These are phyloP conservation scores for Letharia lupina DNA, from an alignment of 495 filamentous ascomycete species.

Conservation along the genomic window DNA sequence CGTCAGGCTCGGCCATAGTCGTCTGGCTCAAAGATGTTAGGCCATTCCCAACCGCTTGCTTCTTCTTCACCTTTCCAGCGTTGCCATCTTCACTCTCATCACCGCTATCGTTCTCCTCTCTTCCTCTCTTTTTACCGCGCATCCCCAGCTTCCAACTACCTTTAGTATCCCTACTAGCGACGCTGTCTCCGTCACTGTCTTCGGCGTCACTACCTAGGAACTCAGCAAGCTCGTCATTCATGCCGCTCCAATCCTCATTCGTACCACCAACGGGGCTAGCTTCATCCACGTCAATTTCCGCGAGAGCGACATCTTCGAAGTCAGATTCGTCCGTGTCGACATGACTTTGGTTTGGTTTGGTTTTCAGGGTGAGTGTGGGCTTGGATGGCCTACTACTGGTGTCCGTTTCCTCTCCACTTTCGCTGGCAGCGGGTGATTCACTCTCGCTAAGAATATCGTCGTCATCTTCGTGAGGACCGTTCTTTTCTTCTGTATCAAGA, in stretches of 20 bases:
- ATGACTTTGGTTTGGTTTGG: constrained; percentile 28
- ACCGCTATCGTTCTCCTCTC: constrained; percentile 32
- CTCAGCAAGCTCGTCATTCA: constrained; percentile 68
- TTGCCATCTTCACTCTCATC: constrained; percentile 32
- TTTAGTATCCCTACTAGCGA: constrained; percentile 28
- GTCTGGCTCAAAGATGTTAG: constrained; percentile 29
- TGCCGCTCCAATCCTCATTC: constrained; percentile 51
- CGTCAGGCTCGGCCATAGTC: constrained; percentile 28
- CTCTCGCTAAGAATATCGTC: constrained; percentile 28
- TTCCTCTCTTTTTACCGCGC: constrained; percentile 37
- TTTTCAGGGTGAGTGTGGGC: constrained; percentile 38
- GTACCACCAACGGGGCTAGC: constrained; percentile 45
- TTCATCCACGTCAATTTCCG: constrained; percentile 41
- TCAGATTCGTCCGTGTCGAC: constrained; percentile 19
- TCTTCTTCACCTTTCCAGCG: constrained; percentile 30
- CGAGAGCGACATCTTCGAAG: constrained; percentile 15
- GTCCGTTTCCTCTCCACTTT: constrained; percentile 36
- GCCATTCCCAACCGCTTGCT: constrained; percentile 29
- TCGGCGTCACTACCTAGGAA: constrained; percentile 53
- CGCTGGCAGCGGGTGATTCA: constrained; percentile 31
- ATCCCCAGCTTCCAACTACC: constrained; percentile 18
- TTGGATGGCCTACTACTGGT: constrained; percentile 35
- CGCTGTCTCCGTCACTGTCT: constrained; percentile 35
- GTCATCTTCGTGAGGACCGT: constrained; percentile 36
- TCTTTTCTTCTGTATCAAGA: constrained; percentile 45